Evolutionary conservation across 192 early-diverging fungal species (phyloP).

Genomic region (Endogone sp.): DNA sequence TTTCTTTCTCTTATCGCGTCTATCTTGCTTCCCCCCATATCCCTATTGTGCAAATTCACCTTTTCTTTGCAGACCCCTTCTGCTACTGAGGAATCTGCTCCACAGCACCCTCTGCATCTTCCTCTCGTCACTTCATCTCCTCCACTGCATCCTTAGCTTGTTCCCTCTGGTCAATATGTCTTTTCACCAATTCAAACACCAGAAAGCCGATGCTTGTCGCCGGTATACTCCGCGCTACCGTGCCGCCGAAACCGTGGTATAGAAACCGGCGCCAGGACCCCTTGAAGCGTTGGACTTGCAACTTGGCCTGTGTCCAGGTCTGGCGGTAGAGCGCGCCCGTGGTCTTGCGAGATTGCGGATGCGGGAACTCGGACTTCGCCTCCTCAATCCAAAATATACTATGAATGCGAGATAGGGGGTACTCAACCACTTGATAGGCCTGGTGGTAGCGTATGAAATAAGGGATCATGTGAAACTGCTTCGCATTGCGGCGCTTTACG

Average conservation of each 20-base stretch:
- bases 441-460: too few species aligned
- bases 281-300: conserved; percentile 24
- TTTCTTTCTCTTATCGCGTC: too few species aligned
- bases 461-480: too few species aligned
- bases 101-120: not conserved
- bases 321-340: conserved; percentile 38
- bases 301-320: conserved; percentile 52
- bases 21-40: too few species aligned
- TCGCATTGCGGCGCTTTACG: not conserved
- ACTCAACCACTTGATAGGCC: conserved; percentile 72
- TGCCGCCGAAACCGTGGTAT: conserved; percentile 47
- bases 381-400: conserved; percentile 64
- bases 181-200: conserved; percentile 60
- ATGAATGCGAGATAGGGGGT: conserved; percentile 65
- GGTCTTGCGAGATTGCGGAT: conserved; percentile 34
- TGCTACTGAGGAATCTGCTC: too few species aligned
- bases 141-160: conserved; percentile 6
- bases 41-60: too few species aligned
- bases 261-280: conserved; percentile 45
- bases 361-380: conserved; percentile 42
- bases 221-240: conserved; percentile 45
- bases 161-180: conserved; percentile 43
- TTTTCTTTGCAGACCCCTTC: too few species aligned
- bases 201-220: conserved; percentile 60
- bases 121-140: not conserved